These are phyloP conservation scores for Hypoxylon sp. DNA, from an alignment of 2,329 filamentous ascomycete genomes.

Conservation along the genomic window DNA sequence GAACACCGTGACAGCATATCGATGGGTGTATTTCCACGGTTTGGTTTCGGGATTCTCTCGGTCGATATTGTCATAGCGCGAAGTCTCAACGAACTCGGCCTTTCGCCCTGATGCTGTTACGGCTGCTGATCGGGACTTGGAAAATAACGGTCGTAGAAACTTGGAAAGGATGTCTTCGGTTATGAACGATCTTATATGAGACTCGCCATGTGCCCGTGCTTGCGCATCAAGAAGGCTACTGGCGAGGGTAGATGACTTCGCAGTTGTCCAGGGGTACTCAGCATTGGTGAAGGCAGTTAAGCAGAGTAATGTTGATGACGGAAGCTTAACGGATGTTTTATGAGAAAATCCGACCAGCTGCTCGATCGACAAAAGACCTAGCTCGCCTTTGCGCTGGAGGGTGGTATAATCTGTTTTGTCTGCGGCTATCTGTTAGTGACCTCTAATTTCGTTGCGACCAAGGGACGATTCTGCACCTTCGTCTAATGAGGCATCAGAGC, in stretches of 20 bases:
- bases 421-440: conserved; percentile 2
- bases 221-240: conserved; percentile 29
- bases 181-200: conserved; percentile 50
- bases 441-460: neutral
- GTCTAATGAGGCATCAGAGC: conserved; percentile 32
- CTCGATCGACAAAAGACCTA: conserved; percentile 41
- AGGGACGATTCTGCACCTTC: conserved; percentile 30
- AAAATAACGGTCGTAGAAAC: conserved; percentile 74
- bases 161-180: conserved; percentile 65
- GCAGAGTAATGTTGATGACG: conserved; percentile 42
- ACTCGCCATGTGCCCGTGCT: conserved; percentile 2
- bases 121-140: conserved; percentile 59
- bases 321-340: conserved; percentile 17
- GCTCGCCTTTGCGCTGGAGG: conserved; percentile 35
- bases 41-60: conserved; percentile 55
- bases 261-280: conserved; percentile 41
- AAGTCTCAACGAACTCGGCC: conserved; percentile 54
- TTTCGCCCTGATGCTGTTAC: conserved; percentile 67
- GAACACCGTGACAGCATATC: conserved; percentile 64
- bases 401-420: conserved; percentile 39
- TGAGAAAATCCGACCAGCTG: conserved; percentile 35
- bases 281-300: conserved; percentile 44
- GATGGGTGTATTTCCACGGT: conserved; percentile 68
- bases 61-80: conserved; percentile 46
- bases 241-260: conserved; percentile 23